Percentiles rank a stretch among this genome's conserved stretches.
Evolutionary conservation across 2,329 filamentous ascomycete species (phyloP).

Genomic region (Sclerotiophoma versabilis): DNA sequence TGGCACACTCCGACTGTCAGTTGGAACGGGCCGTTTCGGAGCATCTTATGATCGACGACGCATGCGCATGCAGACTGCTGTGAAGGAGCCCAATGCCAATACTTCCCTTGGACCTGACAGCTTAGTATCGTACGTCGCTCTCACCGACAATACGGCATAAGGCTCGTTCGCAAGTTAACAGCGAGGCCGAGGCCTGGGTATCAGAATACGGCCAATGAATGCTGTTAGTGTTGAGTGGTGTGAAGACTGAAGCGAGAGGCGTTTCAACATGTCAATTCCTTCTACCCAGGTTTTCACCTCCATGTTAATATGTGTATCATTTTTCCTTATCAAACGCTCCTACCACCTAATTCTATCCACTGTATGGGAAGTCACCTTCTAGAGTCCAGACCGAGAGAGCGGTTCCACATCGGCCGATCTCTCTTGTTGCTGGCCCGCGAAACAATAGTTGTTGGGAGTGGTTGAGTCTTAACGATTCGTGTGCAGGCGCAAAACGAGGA

Average conservation of each 20-base stretch:
- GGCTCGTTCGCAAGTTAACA: background rate
- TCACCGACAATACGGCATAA: background rate
- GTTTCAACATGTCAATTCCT: conserved; percentile 4
- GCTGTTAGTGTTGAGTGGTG: too few relatives aligned
- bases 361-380: background rate
- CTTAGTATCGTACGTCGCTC: background rate
- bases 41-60: conserved; percentile 1
- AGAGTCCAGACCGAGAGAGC: background rate
- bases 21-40: conserved; percentile 7
- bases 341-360: background rate
- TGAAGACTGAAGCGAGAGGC: background rate
- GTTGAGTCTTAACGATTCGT: conserved; percentile 1
- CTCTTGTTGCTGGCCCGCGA: conserved; percentile 1
- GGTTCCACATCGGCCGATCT: conserved; percentile 4
- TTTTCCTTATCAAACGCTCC: background rate
- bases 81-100: conserved; percentile 6
- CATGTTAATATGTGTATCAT: background rate
- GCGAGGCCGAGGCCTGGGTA: background rate
- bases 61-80: conserved; percentile 1
- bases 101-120: background rate
- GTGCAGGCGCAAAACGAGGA: background rate
- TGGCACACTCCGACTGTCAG: background rate
- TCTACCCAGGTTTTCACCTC: background rate
- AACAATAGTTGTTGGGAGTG: conserved; percentile 1
- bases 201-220: background rate